These are phyloP conservation scores for Mycena maculata DNA, from an alignment of 768 basidiomycete genomes.

Conservation along the genomic window DNA sequence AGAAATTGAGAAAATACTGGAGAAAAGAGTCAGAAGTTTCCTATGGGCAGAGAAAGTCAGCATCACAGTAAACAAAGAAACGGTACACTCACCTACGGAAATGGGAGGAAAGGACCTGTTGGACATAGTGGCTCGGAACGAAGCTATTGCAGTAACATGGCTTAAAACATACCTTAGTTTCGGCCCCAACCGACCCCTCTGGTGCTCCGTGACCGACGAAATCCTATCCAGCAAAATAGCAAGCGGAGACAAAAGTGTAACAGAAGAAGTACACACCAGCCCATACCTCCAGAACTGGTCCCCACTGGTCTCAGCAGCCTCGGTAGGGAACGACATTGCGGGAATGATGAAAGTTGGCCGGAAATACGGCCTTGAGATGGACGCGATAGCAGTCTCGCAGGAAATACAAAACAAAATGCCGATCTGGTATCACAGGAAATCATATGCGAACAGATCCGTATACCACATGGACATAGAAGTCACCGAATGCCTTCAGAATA, in stretches of 20 bases:
- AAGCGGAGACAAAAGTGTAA: neutral
- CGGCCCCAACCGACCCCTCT: neutral
- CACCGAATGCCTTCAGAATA: neutral
- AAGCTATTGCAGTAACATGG: no score
- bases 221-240: neutral
- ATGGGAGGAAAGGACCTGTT: no score
- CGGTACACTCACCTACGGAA: no score
- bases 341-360: neutral
- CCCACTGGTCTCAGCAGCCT: neutral
- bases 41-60: no score
- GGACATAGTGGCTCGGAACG: no score
- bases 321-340: neutral
- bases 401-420: neutral
- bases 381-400: no score
- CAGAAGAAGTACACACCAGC: neutral
- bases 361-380: neutral
- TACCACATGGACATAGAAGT: neutral
- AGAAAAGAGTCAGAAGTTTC: no score
- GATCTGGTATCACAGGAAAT: neutral
- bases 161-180: neutral
- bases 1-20: no score
- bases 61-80: no score
- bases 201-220: neutral
- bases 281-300: neutral
- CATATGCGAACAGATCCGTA: neutral